Percentiles rank a stretch among this genome's conserved stretches.
These are phyloP conservation scores for Cinnamomum chago DNA, from an alignment of 164 flowering plant species.

Conservation along the genomic window DNA sequence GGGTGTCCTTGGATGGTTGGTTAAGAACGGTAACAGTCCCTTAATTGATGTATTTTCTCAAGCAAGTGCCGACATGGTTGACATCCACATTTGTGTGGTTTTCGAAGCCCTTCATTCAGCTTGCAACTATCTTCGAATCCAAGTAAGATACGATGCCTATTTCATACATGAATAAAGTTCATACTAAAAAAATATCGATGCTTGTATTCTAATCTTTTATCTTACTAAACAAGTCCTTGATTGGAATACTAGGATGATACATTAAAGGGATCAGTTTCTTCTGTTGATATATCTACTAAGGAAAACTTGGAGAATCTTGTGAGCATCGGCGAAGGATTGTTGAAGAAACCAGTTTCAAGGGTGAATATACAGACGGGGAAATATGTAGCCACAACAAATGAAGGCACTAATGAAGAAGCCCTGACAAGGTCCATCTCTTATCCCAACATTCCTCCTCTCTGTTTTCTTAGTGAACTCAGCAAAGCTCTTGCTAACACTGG, in stretches of 20 bases:
- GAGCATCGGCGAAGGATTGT: slow-evolving; percentile 30
- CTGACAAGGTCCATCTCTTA: slow-evolving; percentile 21
- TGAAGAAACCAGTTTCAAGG: slow-evolving; percentile 41
- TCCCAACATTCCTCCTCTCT: not conserved
- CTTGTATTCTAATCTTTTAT: not conserved
- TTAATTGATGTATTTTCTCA: slow-evolving; percentile 6
- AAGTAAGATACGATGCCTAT: not conserved
- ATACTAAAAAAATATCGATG: not conserved
- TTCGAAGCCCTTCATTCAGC: slow-evolving; percentile 8
- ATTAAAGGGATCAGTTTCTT: slow-evolving; percentile 30
- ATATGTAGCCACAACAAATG: slow-evolving; percentile 24
- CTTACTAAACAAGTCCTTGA: not conserved
- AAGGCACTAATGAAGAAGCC: slow-evolving; percentile 48
- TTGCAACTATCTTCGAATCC: slow-evolving; percentile 6
- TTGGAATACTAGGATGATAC: slow-evolving; percentile 14
- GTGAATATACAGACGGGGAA: slow-evolving; percentile 45
- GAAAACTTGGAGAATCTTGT: slow-evolving; percentile 21
- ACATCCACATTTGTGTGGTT: slow-evolving; percentile 6
- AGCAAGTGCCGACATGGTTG: slow-evolving; percentile 14
- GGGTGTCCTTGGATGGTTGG: slow-evolving; percentile 10
- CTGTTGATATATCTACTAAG: slow-evolving; percentile 34
- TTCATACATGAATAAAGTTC: not conserved
- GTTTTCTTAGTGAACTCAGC: not conserved
- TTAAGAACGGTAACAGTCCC: not conserved
- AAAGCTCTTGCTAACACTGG: not conserved